Conservation (phyloP, 306 rosid species). For the Dryas drummondii region DNA sequence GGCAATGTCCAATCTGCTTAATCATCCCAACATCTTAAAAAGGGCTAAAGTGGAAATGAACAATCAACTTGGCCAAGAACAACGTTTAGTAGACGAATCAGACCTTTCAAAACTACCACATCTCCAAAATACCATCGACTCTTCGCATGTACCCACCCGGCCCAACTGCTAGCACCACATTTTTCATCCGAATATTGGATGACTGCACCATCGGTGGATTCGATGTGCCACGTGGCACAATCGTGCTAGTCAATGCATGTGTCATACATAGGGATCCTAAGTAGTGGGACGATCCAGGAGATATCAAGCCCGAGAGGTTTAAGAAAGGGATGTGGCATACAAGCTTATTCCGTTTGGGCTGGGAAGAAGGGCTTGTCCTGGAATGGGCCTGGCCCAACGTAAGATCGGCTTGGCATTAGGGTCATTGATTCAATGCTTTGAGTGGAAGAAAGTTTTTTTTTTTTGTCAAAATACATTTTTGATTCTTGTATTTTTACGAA, state of each 20-base stretch:
- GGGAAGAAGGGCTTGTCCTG: slow-evolving; percentile 13
- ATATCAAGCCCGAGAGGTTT: slow-evolving; percentile 24
- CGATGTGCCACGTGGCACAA: slow-evolving; percentile 16
- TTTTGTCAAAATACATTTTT: no score
- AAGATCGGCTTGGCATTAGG: slow-evolving; percentile 10
- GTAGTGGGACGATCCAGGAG: not conserved
- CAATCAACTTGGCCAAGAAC: not conserved
- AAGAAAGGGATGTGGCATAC: not conserved
- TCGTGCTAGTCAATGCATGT: slow-evolving; percentile 19
- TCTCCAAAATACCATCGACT: slow-evolving; percentile 10
- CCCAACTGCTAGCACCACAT: slow-evolving; percentile 18
- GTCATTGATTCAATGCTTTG: not conserved
- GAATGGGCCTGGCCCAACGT: slow-evolving; percentile 9
- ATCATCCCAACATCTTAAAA: not conserved
- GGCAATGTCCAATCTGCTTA: slow-evolving; percentile 3
- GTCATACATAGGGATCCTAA: slow-evolving; percentile 20
- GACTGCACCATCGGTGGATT: slow-evolving; percentile 8
- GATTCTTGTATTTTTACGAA: no score
- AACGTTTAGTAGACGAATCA: not conserved
- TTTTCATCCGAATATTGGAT: not conserved
- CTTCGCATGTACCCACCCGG: slow-evolving; percentile 18
- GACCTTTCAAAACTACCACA: slow-evolving; percentile 13
- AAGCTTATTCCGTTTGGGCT: not conserved
- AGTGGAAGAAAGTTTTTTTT: not conserved
- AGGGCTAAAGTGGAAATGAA: not conserved